Conservation (phyloP, 1,139 yeast species). For the Pichia sp. region DNA sequence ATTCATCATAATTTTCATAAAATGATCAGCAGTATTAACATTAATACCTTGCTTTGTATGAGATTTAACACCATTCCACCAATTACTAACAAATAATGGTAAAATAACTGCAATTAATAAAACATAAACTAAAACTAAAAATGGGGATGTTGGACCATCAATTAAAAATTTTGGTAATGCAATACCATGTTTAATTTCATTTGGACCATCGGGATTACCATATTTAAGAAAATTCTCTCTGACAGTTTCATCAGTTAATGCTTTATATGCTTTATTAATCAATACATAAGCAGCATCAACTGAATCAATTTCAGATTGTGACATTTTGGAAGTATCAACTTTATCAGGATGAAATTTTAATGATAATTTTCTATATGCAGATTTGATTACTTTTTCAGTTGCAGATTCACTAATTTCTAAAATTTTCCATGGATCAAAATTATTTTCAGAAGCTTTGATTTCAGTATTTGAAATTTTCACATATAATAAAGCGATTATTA, state of each 20-base stretch:
- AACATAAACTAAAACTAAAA: constrained; percentile 60
- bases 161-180: constrained; percentile 91
- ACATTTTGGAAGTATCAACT: constrained; percentile 52
- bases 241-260: constrained; percentile 85
- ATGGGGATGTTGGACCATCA: constrained; percentile 70
- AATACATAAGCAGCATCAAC: constrained; percentile 75
- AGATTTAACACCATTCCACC: constrained; percentile 86
- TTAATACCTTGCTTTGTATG: constrained; percentile 82
- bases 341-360: constrained; percentile 93
- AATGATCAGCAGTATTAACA: constrained; percentile 71
- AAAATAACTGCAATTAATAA: constrained; percentile 67
- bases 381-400: constrained; percentile 69
- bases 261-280: constrained; percentile 88
- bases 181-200: constrained; percentile 89
- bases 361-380: constrained; percentile 80
- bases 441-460: constrained; percentile 34
- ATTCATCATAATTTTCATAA: constrained; percentile 58
- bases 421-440: constrained; percentile 88
- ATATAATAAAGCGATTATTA: constrained; percentile 44
- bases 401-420: constrained; percentile 70
- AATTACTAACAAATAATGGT: constrained; percentile 72
- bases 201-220: constrained; percentile 99
- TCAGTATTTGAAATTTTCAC: constrained; percentile 38
- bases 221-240: constrained; percentile 76
- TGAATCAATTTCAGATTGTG: constrained; percentile 47